Base-by-base conservation (phyloP, 352 stramenopile species). In the Globisporangium emineosum region DNA sequence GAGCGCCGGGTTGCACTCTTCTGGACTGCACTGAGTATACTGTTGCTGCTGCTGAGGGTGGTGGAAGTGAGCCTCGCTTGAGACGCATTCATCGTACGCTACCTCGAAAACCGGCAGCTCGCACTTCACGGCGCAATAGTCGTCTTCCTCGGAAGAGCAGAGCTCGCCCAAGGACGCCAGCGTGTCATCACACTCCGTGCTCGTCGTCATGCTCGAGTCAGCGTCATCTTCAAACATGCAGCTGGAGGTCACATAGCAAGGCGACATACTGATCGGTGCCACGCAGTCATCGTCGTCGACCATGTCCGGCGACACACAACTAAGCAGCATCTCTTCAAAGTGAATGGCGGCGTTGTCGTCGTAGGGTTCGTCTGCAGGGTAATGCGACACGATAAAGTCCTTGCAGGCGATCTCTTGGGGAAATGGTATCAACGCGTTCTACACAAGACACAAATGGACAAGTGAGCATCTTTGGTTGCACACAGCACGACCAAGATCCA, bases 161-260 rank as follows among this genome's bases (percentile, higher is more conserved):
- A 67, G 42, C 21, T 57, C 62, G 4, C 52, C 62, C 29, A 67
- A 25, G 7, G 62, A 57, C 23, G 35, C 30, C 33, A 62, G 30
- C 0, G 33, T 23, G 25, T 62, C 62, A 47, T 50, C 27, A 17
- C 62, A 67, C 23, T 57, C 62, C 25, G 53, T 49, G 5, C 27
- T 57, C 2, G 57, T 63, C 43, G 57, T 54, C 54, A 57, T 52
- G 42, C 43, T 58, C 9, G 30, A 51, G 5, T 13, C n/a, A 25
- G 55, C 5, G 10, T 57, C 62, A 13, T 33, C 30, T 15, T 57
- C 50, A 55, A 66, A 52, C 21, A 57, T n/a, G 21, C 60, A 47
- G 17, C 3, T 25, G 15, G 43, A 40, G 15, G 43, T 35, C 29
- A 45, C 21, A 5, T 30, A 33, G 5, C 37, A 12, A 5, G 52